These are phyloP conservation scores for Monilinia fructicola DNA, from an alignment of 2,329 filamentous ascomycete genomes.

Conservation along the genomic window DNA sequence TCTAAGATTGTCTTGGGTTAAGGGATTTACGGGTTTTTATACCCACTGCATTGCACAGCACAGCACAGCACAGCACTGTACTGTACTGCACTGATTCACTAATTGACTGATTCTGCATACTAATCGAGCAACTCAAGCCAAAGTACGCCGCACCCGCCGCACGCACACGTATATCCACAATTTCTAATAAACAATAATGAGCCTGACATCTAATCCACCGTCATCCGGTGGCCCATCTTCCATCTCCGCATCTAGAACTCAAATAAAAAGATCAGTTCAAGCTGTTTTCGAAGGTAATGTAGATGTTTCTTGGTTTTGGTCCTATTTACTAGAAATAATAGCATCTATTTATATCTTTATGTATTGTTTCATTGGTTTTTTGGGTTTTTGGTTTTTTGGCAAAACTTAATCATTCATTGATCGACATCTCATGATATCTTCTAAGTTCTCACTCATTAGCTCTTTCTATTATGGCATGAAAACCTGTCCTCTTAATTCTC, in stretches of 20 bases:
- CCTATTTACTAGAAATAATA: neutral
- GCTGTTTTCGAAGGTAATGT: constrained; percentile 59
- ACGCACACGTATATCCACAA: constrained; percentile 20
- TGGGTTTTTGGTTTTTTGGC: neutral
- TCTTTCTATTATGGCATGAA: constrained; percentile 10
- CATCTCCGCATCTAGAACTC: constrained; percentile 42
- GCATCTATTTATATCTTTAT: constrained; percentile 22
- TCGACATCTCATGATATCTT: neutral
- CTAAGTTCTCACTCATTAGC: neutral
- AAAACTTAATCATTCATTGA: neutral
- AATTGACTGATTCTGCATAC: neutral
- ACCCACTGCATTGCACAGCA: neutral
- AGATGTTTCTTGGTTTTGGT: constrained; percentile 17
- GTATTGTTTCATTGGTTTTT: constrained; percentile 8
- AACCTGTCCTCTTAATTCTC: constrained; percentile 21
- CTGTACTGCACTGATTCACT: neutral
- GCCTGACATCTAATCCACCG: constrained; percentile 40
- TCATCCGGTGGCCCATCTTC: constrained; percentile 40
- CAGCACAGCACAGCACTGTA: no score
- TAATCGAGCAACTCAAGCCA: constrained; percentile 11
- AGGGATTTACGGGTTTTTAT: neutral
- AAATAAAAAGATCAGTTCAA: constrained; percentile 60
- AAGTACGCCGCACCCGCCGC: constrained; percentile 18
- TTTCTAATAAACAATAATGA: constrained; percentile 31
- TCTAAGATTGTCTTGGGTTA: constrained; percentile 14